Conservation (phyloP, 2,329 filamentous ascomycete genomes). For the Alternaria sp. region DNA sequence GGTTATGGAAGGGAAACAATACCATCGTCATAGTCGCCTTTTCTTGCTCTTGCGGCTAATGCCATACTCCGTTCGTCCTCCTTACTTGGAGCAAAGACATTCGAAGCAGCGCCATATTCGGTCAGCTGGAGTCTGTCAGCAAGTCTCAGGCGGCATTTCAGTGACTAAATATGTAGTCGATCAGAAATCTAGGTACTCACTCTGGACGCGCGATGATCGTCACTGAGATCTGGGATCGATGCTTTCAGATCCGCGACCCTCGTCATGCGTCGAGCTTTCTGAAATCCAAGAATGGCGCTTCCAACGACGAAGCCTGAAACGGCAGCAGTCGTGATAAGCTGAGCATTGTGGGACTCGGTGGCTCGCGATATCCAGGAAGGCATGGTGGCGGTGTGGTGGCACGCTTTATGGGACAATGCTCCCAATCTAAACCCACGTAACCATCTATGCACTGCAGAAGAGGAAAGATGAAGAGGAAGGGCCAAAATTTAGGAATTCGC, state of each 20-base stretch:
- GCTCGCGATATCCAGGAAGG: slow-evolving; percentile 57
- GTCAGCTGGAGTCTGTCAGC: slow-evolving; percentile 61
- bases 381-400: slow-evolving; percentile 41
- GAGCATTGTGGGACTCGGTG: slow-evolving; percentile 59
- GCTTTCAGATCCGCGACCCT: slow-evolving; percentile 66
- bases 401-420: slow-evolving; percentile 4
- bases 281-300: slow-evolving; percentile 64
- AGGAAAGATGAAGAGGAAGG: background rate
- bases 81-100: slow-evolving; percentile 50
- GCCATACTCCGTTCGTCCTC: slow-evolving; percentile 67
- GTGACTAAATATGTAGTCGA: background rate
- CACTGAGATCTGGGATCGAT: slow-evolving; percentile 65
- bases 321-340: slow-evolving; percentile 76
- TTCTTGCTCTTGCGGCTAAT: slow-evolving; percentile 66
- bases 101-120: slow-evolving; percentile 65
- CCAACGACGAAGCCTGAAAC: slow-evolving; percentile 59
- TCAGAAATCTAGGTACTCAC: slow-evolving; percentile 47
- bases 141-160: slow-evolving; percentile 47
- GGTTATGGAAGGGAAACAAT: slow-evolving; percentile 3
- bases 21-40: slow-evolving; percentile 72
- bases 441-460: slow-evolving; percentile 15
- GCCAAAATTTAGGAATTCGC: background rate
- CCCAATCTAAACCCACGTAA: slow-evolving; percentile 1
- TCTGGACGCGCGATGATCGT: slow-evolving; percentile 60
- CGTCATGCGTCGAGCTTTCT: slow-evolving; percentile 63